These are phyloP conservation scores for Eucalyptus rudis DNA, from an alignment of 345 rosid species.

Conservation along the genomic window DNA sequence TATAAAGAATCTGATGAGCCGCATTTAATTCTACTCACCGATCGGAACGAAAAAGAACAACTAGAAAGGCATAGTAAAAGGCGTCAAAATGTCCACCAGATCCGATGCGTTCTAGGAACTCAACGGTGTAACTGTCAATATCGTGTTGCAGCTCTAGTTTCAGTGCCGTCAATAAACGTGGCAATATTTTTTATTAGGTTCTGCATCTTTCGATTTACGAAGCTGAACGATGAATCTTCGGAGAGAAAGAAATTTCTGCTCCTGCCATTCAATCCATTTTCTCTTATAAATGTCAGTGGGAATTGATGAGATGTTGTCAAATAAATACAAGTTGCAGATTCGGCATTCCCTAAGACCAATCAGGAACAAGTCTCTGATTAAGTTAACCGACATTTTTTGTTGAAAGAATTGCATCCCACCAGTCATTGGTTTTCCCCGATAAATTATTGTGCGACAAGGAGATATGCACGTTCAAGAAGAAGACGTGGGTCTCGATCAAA, in stretches of 20 bases:
- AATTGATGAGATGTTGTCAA: not conserved
- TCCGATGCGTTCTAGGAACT: not conserved
- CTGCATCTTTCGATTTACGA: not conserved
- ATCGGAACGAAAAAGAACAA: too few species aligned
- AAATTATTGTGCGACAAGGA: not conserved
- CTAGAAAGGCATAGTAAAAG: not conserved
- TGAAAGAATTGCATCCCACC: not conserved
- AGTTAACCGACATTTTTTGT: not conserved
- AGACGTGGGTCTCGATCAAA: not conserved
- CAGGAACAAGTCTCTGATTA: not conserved
- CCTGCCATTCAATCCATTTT: not conserved
- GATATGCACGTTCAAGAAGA: not conserved
- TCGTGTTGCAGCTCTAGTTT: not conserved
- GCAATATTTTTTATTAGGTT: not conserved
- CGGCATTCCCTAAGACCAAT: not conserved
- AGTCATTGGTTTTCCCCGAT: not conserved
- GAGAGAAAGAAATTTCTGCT: not conserved
- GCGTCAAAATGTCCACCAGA: not conserved
- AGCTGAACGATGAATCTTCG: not conserved
- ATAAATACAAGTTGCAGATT: not conserved
- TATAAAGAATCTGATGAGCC: not conserved
- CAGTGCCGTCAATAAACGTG: not conserved
- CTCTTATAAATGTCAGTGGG: not conserved
- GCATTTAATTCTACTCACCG: too few species aligned
- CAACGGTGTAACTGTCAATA: not conserved